Base-by-base conservation (phyloP, 805 yeast species). In the Barnettozyma wickerhamii region DNA sequence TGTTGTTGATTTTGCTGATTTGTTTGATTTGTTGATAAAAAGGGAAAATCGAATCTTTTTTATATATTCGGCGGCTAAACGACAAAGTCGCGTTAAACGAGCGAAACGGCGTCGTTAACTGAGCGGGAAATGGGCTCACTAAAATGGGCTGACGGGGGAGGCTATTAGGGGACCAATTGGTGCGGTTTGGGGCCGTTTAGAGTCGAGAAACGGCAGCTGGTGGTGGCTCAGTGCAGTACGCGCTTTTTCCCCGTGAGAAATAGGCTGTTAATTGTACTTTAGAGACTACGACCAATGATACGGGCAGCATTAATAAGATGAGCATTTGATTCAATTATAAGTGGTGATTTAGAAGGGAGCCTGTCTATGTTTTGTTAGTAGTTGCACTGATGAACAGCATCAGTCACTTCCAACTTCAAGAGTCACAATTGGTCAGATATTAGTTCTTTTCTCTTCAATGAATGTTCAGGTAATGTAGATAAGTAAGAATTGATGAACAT, bases 391-490 rank as follows among this genome's bases (percentile, higher is more conserved):
- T 23, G 9, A 9, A 23, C 26, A 23, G 12, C 26, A 23, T 23
- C 26, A 23, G 26, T 23, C 12, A 23, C 12, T 23, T 9, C 26
- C 9, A 9, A 23, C 12, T 23, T 23, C 12, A 9, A 23, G 6
- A 6, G 24, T 7, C 10, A 14, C 21, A n/a, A 23, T 10, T 10
- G 27, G 17, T 12, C 7, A 14, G 13, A 7, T 10, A 13, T 13
- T 28, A 7, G 30, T 14, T 7, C 30, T 28, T 28, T 14, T 14
- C 23, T 34, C 37, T 50, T 51, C 42, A 33, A 33, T 13, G 32
- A 38, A 41, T 43, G 40, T 48, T 56, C 61, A 53, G 61, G 51
- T 56, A 56, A 56, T 56, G 61, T 56, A 56, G 61, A 56, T 56
- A 56, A 56, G 56, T 46, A 26, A 31, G n/a, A 32, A 31, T 30